Base-by-base conservation (phyloP, 768 basidiomycete species). In the Cubamyces sp. region DNA sequence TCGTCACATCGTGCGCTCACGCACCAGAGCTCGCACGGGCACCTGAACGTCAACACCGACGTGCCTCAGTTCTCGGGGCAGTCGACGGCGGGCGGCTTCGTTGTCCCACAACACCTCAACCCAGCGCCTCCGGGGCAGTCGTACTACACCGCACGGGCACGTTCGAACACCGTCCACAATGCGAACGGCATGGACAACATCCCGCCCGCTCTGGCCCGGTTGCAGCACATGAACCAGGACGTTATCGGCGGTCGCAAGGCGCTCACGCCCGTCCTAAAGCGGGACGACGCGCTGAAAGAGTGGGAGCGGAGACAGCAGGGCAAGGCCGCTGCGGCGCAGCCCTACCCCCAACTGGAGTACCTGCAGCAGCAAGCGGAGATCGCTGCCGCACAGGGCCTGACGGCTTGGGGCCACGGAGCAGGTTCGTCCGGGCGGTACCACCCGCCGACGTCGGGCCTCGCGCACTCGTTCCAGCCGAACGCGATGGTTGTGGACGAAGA, bases 281-380 rank as follows among this genome's bases (percentile, higher is more conserved):
- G 96, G 54, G 96, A 98, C 66, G 96, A 99, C 65, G 90, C 92
- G 46, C 90, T 94, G 80, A 85, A 90, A 45, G 96, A 98, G 76
- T 98, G 96, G 96, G 97, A 98, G 75, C 77, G 94, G 66, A 79
- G 95, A 64, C 91, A 94, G 71, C 77, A 87, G 12, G 92, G 88
- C 18, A 90, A 89, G 68, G 81, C 84, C 1, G 75, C 79, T 14
- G 85, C 85, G n/a, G 84, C 86, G 16, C 86, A 89, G 70, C 87
- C 89, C 25, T 94, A 96, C 69, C 94, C 91, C 6, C 94, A 95
- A 70, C 81, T 98, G 37, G 95, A 96, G 72, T 92, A 85, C 71
- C 76, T 98, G 51, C 93, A 96, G 66, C 94, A 97, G 73, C 96
- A 98, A 72, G 96, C 94, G 0, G 92, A 93, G 75, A 79, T 92